These are phyloP conservation scores for Cutaneotrichosporon daszewskae DNA, from an alignment of 1,284 basidiomycete genomes.

Conservation along the genomic window DNA sequence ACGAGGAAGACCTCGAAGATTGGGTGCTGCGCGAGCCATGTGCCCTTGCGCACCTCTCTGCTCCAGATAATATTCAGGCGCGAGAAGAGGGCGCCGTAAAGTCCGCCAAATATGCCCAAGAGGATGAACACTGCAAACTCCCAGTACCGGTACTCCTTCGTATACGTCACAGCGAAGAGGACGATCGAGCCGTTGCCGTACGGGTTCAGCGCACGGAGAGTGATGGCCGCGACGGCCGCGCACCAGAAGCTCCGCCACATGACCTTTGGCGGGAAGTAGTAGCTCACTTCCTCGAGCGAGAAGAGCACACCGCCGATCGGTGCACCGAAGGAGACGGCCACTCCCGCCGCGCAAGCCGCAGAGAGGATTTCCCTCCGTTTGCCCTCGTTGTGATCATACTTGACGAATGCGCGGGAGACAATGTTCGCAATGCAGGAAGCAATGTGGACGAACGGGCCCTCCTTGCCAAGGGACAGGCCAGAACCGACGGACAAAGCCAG, in stretches of 20 bases:
- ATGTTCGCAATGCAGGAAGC: conserved; percentile 94
- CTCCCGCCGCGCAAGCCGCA: conserved; percentile 71
- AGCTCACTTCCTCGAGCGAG: conserved; percentile 88
- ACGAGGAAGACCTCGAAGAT: conserved; percentile 78
- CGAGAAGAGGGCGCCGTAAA: conserved; percentile 92
- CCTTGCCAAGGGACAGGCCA: conserved; percentile 82
- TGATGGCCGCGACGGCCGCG: conserved; percentile 87
- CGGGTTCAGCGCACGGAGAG: conserved; percentile 81
- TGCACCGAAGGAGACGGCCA: conserved; percentile 87
- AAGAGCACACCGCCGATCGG: conserved; percentile 96
- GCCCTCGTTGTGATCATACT: conserved; percentile 93
- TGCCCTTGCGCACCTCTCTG: conserved; percentile 69
- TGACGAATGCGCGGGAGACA: conserved; percentile 74
- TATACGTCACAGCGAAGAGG: conserved; percentile 46
- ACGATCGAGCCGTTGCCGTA: conserved; percentile 60
- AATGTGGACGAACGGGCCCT: conserved; percentile 96
- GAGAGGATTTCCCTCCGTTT: conserved; percentile 88
- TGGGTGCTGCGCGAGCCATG: conserved; percentile 74
- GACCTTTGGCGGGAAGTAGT: conserved; percentile 89
- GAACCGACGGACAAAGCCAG: conserved; percentile 85
- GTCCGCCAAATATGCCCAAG: conserved; percentile 80
- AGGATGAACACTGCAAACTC: conserved; percentile 66
- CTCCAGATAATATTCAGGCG: conserved; percentile 81
- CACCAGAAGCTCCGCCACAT: conserved; percentile 95
- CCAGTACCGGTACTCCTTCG: conserved; percentile 46